A percentile compares a stretch with the other conserved stretches of the same genome.
phyloP scores from a whole-genome alignment of 2,329 filamentous ascomycete genomes.

The Alternaria tenuissima region DNA sequence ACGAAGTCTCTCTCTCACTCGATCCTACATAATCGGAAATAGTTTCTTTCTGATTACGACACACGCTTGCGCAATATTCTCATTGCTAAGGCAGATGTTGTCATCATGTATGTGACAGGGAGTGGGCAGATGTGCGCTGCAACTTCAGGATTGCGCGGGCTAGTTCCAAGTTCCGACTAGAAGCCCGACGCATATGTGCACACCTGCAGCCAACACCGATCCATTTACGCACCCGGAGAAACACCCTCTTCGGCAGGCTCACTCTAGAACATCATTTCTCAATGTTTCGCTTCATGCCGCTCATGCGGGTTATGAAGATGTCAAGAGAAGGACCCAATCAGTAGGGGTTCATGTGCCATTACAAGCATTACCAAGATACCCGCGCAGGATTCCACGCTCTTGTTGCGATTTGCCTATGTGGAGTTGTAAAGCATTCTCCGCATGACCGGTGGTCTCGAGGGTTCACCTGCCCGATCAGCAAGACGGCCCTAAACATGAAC shows the following conservation, averaged over 20 bases:
- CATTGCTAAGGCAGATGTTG: neutral
- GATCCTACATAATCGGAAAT: neutral
- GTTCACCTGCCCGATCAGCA: neutral
- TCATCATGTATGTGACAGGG: neutral
- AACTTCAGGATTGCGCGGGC: constrained; percentile 2
- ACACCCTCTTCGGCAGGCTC: neutral
- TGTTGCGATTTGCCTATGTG: neutral
- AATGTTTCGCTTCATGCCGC: neutral
- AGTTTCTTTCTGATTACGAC: neutral
- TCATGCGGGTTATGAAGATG: neutral
- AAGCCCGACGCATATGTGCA: constrained; percentile 4
- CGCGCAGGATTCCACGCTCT: neutral
- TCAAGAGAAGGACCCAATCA: constrained; percentile 11
- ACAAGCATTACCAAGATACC: constrained; percentile 4
- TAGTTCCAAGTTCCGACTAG: constrained; percentile 6
- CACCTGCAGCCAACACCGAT: neutral
- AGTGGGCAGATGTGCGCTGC: constrained; percentile 4
- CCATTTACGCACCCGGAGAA: neutral
- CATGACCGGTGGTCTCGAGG: neutral
- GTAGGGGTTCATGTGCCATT: neutral
- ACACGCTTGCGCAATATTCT: neutral
- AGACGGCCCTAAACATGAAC: neutral
- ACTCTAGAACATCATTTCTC: neutral
- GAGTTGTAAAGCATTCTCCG: neutral
- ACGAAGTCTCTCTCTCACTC: neutral